These are phyloP conservation scores for Tetrahymena elliotti DNA, from an alignment of 73 alveolate species.

Conservation along the genomic window DNA sequence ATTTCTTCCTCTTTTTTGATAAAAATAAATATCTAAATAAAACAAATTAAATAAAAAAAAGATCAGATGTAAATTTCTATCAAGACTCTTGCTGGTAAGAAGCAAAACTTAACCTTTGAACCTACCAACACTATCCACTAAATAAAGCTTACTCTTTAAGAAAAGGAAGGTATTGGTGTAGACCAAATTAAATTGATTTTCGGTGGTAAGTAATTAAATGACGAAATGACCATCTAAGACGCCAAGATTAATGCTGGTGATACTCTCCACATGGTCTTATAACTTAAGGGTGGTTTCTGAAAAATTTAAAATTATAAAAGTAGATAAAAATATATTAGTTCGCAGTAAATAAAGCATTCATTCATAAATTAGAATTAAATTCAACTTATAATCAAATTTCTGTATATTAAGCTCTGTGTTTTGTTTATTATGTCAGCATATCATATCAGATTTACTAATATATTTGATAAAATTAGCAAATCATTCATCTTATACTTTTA, in stretches of 20 bases:
- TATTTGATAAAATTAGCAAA: no score
- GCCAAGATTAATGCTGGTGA: conserved; percentile 79
- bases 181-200: conserved; percentile 80
- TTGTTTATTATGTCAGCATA: background rate
- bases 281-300: conserved; percentile 15
- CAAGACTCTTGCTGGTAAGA: conserved; percentile 82
- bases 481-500: background rate
- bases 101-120: conserved; percentile 76
- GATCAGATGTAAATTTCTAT: conserved; percentile 41
- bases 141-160: conserved; percentile 79
- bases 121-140: conserved; percentile 76
- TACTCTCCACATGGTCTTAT: conserved; percentile 84
- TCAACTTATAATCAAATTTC: background rate
- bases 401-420: background rate
- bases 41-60: background rate
- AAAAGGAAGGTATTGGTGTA: conserved; percentile 82
- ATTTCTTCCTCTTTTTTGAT: background rate
- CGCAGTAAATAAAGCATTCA: background rate
- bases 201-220: conserved; percentile 83
- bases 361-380: background rate
- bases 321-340: background rate
- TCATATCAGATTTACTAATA: background rate
- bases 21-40: background rate
- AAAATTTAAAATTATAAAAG: background rate
- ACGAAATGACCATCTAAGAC: conserved; percentile 66